These are phyloP conservation scores for Primulina tabacum DNA, from an alignment of 257 asterid species.

Conservation along the genomic window DNA sequence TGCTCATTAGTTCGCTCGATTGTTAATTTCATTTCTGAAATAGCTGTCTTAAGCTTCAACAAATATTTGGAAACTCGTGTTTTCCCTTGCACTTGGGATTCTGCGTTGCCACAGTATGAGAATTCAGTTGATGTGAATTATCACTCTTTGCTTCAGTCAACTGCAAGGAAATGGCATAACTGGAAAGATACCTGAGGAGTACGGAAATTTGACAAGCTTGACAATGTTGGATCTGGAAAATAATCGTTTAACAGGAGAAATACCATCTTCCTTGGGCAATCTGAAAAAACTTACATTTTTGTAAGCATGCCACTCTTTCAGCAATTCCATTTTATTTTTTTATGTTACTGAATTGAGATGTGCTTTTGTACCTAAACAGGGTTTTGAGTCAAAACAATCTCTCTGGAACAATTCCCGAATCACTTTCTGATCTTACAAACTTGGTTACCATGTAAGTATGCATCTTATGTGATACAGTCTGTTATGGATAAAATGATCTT, in stretches of 20 bases:
- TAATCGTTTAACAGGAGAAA: conserved; percentile 67
- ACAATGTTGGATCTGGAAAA: conserved; percentile 78
- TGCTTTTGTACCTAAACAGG: conserved; percentile 38
- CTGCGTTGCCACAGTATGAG: neutral
- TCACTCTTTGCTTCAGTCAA: conserved; percentile 49
- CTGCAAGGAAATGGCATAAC: conserved; percentile 84
- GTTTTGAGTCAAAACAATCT: conserved; percentile 73
- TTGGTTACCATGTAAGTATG: conserved; percentile 63
- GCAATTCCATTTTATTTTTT: neutral
- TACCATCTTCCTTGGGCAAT: conserved; percentile 81
- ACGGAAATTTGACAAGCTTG: conserved; percentile 79
- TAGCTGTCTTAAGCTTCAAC: neutral
- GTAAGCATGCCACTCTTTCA: conserved; percentile 46
- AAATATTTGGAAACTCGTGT: neutral
- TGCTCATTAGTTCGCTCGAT: neutral
- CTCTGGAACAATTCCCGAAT: conserved; percentile 70
- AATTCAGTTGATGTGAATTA: conserved; percentile 10
- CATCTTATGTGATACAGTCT: conserved; percentile 10
- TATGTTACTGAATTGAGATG: conserved; percentile 18
- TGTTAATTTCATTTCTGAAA: neutral
- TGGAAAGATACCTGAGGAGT: conserved; percentile 71
- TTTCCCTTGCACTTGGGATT: neutral
- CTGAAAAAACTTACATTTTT: conserved; percentile 63
- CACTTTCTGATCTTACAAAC: conserved; percentile 60
- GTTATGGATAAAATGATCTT: neutral